Percentiles rank a stretch among this genome's conserved stretches.
phyloP scores from a whole-genome alignment of 768 basidiomycete genomes.

The Pleurotus giganteus region DNA sequence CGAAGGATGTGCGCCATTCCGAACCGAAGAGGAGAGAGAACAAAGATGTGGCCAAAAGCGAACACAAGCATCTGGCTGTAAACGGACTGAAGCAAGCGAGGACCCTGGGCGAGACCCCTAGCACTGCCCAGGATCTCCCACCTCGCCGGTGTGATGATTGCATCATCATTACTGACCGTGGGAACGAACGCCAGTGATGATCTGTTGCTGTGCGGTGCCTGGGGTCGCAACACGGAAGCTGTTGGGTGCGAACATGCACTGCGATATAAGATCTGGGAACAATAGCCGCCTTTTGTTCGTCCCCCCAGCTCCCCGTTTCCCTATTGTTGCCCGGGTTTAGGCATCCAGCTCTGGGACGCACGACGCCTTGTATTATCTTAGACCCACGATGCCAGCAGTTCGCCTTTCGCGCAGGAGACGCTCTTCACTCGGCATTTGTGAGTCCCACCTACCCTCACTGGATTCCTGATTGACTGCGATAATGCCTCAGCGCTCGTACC shows the following conservation, averaged over 20 bases:
- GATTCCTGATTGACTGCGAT: not conserved
- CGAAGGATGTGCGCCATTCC: not conserved
- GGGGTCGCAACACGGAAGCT: slow-evolving; percentile 12
- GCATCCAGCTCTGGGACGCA: slow-evolving; percentile 13
- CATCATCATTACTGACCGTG: not conserved
- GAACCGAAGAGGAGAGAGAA: slow-evolving; percentile 1
- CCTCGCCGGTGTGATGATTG: not conserved
- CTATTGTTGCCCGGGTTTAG: slow-evolving; percentile 21
- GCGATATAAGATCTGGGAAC: slow-evolving; percentile 15
- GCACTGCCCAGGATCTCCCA: not conserved
- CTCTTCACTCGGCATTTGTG: slow-evolving; percentile 35
- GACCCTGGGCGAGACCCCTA: not conserved
- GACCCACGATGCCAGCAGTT: slow-evolving; percentile 29
- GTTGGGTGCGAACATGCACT: not conserved
- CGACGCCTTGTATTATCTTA: slow-evolving; percentile 9
- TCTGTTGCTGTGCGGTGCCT: slow-evolving; percentile 1
- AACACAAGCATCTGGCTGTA: not conserved
- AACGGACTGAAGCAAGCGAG: not conserved
- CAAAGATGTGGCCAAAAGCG: not conserved
- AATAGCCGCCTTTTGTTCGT: slow-evolving; percentile 14
- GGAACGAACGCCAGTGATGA: not conserved
- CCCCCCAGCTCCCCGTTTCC: slow-evolving; percentile 3
- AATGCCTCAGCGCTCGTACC: slow-evolving; percentile 27
- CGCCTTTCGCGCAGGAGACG: slow-evolving; percentile 37
- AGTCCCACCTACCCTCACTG: slow-evolving; percentile 9